Conservation (phyloP, 2,329 filamentous ascomycete species). For the Trichoderma cornu-damae region DNA sequence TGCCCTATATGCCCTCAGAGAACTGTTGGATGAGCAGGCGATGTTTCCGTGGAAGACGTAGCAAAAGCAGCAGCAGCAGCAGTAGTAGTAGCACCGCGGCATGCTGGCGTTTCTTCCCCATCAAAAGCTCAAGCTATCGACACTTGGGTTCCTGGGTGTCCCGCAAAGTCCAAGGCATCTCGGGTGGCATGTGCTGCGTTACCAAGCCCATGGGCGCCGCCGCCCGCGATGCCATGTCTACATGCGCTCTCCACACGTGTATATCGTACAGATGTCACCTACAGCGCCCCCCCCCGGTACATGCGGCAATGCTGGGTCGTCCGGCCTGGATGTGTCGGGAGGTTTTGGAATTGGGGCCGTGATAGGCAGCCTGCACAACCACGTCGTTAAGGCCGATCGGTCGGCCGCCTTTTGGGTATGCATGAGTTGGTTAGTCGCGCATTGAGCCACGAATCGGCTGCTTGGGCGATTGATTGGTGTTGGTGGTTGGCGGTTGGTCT, state of each 20-base stretch:
- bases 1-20: neutral
- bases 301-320: neutral
- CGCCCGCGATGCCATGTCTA: neutral
- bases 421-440: neutral
- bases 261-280: slow-evolving; percentile 12
- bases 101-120: no score
- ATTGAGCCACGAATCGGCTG: neutral
- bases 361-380: neutral
- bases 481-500: neutral
- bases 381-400: neutral
- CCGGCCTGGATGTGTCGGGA: slow-evolving; percentile 9
- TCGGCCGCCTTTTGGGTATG: slow-evolving; percentile 4
- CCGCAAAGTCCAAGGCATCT: neutral
- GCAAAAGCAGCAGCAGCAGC: no score
- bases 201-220: neutral
- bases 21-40: no score
- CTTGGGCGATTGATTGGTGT: neutral
- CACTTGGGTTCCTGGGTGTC: neutral
- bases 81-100: neutral
- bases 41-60: no score
- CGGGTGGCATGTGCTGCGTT: neutral
- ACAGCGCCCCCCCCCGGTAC: no score
- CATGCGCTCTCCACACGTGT: neutral
- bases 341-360: neutral
- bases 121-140: neutral